Evolutionary conservation across 306 rosid species (phyloP), one percentile per base, ranked within the genome.

Genomic region (Pyrus bretschneideri): DNA sequence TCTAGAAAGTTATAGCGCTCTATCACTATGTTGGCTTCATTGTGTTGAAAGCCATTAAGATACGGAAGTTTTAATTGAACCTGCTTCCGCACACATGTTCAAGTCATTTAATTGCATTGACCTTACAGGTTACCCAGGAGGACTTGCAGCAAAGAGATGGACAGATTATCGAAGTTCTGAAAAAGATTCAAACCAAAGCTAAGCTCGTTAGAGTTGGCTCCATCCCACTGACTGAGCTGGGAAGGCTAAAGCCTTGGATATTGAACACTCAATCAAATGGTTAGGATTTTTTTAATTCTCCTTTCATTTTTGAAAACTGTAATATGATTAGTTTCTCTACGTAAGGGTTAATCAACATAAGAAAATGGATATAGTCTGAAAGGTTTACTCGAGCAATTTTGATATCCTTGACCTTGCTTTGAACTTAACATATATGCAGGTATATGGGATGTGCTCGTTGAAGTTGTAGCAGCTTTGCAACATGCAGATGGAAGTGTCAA

Each of bases 391-490:
- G 6, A 6, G 55, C 8, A 46, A 4, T 4, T 49, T 49, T 49
- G 1, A 49, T 4, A 49, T 14, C 54, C 19, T 45, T 46, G 52
- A 13, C 52, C 0, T 46, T 46, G 18, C 18, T 3, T 13, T 4
- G 17, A 45, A 45, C 35, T 22, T 80, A 57, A 23, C 11, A 57
- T 54, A 80, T 82, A 85, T 75, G 74, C 85, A 95, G 98, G 91
- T 78, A 69, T 76, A 31, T 95, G 98, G 98, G 88, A 86, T 73
- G 73, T 87, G 74, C 97, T 95, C 44, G 35, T 79, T 75, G 97
- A 92, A 76, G 93, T 95, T 74, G 98, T 82, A 57, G 91, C 85
- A 52, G 96, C 91, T 83, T 81, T 95, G 83, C 87, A 90, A 72
- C 84, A 83, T 55, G 96, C 89, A 59, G 98, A 95, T 84, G 90